These are phyloP conservation scores for Fusarium falciforme DNA, from an alignment of 2,329 filamentous ascomycete species.

Conservation along the genomic window DNA sequence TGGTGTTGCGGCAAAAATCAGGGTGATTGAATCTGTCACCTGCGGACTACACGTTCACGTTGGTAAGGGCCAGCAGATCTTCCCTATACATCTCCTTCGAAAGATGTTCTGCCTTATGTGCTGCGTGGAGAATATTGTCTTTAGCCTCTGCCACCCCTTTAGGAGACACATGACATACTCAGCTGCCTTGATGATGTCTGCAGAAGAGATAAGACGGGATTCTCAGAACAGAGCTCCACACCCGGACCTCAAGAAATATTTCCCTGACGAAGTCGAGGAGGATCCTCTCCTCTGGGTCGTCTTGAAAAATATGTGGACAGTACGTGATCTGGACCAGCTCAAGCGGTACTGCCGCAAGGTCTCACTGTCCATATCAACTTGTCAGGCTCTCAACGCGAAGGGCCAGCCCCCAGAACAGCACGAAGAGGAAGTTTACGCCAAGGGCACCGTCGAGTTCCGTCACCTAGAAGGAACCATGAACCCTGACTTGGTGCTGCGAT, in stretches of 20 bases:
- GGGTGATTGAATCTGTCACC: neutral
- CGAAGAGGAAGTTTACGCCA: neutral
- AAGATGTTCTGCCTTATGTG: slow-evolving; percentile 23
- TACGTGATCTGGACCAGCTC: neutral
- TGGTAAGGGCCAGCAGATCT: slow-evolving; percentile 15
- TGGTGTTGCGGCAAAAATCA: slow-evolving; percentile 22
- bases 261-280: neutral
- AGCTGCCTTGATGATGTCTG: neutral
- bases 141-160: slow-evolving; percentile 17
- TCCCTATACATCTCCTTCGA: slow-evolving; percentile 14
- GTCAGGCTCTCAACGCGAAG: neutral
- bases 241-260: slow-evolving; percentile 20
- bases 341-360: neutral
- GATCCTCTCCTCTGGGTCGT: neutral
- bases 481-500: slow-evolving; percentile 31
- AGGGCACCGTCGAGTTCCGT: slow-evolving; percentile 36
- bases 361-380: slow-evolving; percentile 5
- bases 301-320: slow-evolving; percentile 25
- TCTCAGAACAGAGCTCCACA: neutral
- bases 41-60: slow-evolving; percentile 36
- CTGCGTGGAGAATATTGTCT: slow-evolving; percentile 30
- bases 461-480: slow-evolving; percentile 32
- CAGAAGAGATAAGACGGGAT: neutral
- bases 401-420: neutral
- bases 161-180: neutral